These are phyloP conservation scores for Chytriomyces confervae DNA, from an alignment of 192 early-diverging fungal genomes.

Conservation along the genomic window DNA sequence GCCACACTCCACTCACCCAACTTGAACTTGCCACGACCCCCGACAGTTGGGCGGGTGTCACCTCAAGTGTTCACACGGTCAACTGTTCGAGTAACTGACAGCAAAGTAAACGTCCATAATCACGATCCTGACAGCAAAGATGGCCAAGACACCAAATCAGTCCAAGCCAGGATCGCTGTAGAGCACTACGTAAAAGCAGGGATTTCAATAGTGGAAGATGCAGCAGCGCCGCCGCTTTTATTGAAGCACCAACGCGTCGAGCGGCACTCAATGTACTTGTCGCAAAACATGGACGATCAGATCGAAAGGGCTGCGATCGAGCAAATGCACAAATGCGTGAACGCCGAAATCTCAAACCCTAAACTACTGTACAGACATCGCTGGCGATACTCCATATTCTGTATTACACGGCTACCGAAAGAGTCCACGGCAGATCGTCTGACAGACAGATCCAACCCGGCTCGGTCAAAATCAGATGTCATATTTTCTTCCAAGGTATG, in stretches of 20 bases:
- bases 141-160: neutral
- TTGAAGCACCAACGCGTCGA: neutral
- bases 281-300: neutral
- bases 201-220: neutral
- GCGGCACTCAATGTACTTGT: neutral
- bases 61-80: neutral
- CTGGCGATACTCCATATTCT: constrained; percentile 8
- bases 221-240: neutral
- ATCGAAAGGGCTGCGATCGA: neutral
- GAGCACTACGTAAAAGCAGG: neutral
- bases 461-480: neutral
- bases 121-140: neutral
- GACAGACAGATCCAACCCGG: neutral
- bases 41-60: neutral
- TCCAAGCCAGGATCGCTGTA: neutral
- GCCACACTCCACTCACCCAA: no score
- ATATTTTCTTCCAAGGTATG: neutral
- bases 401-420: neutral
- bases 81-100: neutral
- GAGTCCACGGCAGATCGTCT: neutral
- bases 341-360: neutral
- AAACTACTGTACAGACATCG: neutral
- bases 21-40: neutral
- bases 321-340: constrained; percentile 1
- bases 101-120: neutral